Conservation (phyloP, 768 basidiomycete genomes). For the Rhodosporidiobolus odoratus region DNA sequence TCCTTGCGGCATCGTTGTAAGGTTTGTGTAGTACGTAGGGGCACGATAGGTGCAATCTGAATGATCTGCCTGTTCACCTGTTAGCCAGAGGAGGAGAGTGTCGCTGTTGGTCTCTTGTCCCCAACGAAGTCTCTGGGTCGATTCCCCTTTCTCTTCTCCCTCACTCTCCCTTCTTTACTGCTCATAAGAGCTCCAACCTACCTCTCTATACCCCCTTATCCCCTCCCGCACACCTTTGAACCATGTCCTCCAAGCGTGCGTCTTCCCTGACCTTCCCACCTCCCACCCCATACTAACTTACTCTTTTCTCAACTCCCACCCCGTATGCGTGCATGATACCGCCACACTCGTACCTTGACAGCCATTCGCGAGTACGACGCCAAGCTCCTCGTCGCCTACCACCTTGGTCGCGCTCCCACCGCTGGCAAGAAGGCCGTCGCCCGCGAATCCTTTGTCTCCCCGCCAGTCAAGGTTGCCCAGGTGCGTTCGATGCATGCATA, state of each 20-base stretch:
- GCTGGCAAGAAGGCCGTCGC: constrained; percentile 57
- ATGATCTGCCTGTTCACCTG: too few species aligned
- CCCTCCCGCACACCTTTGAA: background rate
- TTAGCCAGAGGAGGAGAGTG: too few species aligned
- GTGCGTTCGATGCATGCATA: constrained; percentile 30
- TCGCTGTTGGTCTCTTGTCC: too few species aligned
- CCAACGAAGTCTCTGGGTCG: background rate
- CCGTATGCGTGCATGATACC: background rate
- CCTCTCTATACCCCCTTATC: constrained; percentile 2
- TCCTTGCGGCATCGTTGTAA: too few species aligned
- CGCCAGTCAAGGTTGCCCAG: constrained; percentile 68
- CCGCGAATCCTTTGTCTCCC: constrained; percentile 59
- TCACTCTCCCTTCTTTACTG: constrained; percentile 5
- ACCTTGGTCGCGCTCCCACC: constrained; percentile 83
- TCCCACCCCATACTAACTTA: background rate
- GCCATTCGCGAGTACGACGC: constrained; percentile 98
- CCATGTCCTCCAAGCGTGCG: constrained; percentile 21
- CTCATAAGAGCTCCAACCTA: background rate
- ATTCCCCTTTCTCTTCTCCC: background rate
- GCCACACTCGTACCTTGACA: too few species aligned
- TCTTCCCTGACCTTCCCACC: background rate
- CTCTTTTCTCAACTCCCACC: background rate
- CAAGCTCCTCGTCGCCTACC: constrained; percentile 94
- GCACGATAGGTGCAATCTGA: too few species aligned
- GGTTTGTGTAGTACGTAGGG: too few species aligned